phyloP scores from a whole-genome alignment of 345 rosid species.

The Rubroshorea leprosula region DNA sequence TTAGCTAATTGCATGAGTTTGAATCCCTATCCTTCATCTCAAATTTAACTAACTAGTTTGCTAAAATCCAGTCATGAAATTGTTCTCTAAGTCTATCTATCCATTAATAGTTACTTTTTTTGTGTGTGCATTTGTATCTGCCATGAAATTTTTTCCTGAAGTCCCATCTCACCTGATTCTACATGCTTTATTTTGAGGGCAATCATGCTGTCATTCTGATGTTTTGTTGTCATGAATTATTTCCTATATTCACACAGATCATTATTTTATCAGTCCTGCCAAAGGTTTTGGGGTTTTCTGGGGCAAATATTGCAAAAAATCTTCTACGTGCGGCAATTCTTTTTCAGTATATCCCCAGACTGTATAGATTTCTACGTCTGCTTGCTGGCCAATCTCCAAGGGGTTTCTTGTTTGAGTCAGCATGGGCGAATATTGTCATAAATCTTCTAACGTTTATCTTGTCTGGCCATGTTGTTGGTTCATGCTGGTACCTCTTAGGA shows the following conservation, averaged over 20 bases:
- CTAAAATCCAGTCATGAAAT: too few relatives aligned
- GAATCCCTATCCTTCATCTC: too few relatives aligned
- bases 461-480: conserved; percentile 74
- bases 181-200: background rate
- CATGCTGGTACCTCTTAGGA: conserved; percentile 85
- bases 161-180: background rate
- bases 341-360: conserved; percentile 66
- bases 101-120: too few relatives aligned
- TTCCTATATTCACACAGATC: conserved; percentile 39
- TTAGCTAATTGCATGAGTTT: too few relatives aligned
- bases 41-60: too few relatives aligned
- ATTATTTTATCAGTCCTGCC: conserved; percentile 47
- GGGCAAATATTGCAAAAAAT: conserved; percentile 71
- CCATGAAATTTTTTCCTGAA: too few relatives aligned
- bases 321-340: conserved; percentile 55
- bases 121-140: too few relatives aligned
- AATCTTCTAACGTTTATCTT: conserved; percentile 75
- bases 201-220: too few relatives aligned
- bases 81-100: too few relatives aligned
- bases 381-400: conserved; percentile 72
- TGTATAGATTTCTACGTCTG: conserved; percentile 64
- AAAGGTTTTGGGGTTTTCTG: conserved; percentile 22
- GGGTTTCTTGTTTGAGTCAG: conserved; percentile 82
- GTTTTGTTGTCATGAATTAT: conserved; percentile 1
- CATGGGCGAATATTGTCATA: conserved; percentile 78